Evolutionary conservation across 202 grass and related monocot genomes (phyloP).

Genomic region (Digitaria exilis): DNA sequence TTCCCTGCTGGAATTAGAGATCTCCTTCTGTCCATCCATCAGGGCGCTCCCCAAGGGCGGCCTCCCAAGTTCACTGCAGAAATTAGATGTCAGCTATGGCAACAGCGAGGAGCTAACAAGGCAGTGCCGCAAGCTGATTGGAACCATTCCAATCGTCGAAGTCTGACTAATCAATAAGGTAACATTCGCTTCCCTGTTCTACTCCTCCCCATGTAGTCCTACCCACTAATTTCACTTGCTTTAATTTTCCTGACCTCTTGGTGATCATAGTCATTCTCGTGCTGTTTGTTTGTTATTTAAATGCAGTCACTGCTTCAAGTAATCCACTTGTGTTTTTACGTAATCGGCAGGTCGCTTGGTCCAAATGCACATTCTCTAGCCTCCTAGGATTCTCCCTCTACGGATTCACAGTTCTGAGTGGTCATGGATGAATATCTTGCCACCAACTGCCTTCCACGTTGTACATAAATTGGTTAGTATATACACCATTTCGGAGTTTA

Average conservation of each 20-base stretch:
- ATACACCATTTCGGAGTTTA: background rate
- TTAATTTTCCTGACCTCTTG: too few relatives aligned
- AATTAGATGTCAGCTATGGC: background rate
- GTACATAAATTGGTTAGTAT: background rate
- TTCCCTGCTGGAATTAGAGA: background rate
- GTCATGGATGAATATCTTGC: background rate
- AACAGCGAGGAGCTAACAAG: too few relatives aligned
- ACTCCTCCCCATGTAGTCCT: too few relatives aligned
- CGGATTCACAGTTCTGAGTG: background rate
- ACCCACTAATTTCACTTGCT: too few relatives aligned
- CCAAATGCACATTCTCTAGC: background rate
- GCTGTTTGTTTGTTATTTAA: too few relatives aligned
- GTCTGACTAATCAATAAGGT: too few relatives aligned
- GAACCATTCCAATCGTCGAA: too few relatives aligned
- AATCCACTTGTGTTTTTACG: background rate
- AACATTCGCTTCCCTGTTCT: too few relatives aligned
- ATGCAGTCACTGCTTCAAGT: too few relatives aligned
- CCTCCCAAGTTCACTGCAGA: background rate
- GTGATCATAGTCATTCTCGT: too few relatives aligned
- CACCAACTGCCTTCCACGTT: background rate
- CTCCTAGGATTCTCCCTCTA: background rate
- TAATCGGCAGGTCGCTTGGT: too few relatives aligned
- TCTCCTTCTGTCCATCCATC: background rate
- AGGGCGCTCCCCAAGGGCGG: background rate
- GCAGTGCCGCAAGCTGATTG: too few relatives aligned